Base-by-base conservation (phyloP, 2,329 filamentous ascomycete genomes). In the Hysterium pulicare region DNA sequence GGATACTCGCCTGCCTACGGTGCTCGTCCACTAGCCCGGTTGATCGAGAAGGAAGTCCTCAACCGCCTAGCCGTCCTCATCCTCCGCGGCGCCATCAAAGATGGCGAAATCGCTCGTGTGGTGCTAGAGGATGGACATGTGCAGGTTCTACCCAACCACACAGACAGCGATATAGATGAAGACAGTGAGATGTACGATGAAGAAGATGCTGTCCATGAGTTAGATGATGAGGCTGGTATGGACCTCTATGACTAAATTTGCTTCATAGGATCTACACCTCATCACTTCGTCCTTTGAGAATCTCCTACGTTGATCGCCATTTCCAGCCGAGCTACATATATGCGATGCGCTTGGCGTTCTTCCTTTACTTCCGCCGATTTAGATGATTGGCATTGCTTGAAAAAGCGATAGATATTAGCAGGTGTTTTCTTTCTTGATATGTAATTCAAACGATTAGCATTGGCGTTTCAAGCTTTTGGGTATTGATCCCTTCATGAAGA, bases 1-100 rank as follows among this genome's bases (percentile, higher is more conserved):
- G 93, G 93, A 8, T 98, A 98, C 73, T 95, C 88, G 11, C 93
- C 93, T 1, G 90, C 88, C 1, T 98, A 98, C 59, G 93, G 93
- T 67, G 93, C 93, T 31, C 81, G 93, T 44, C 93, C 93, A 26
- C 73, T 98, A 17, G 82, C 85, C 15, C 81, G 93, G 40, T 80
- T 98, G 46, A 96, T 98, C 55, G 93, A 98, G 74, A 93, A 93
- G 71, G 93, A 98, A 69, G 89, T 98, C 2, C 82, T 98, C 58
- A 98, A 98, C 70, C 83, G 84, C 38, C 74, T 98, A 50, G 93
- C 93, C 2, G 87, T 98, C 31, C 78, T 97, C 50, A 94, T 98
- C 50, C 77, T 98, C 19, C 81, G 90, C 50, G 89, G 89, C 50
- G 83, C 80, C 41, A 84, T 98, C 64, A 81, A 78, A 54, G 91